phyloP scores from a whole-genome alignment of 225 moss, liverwort and hornwort species.

The Pseudisothecium myosuroides region DNA sequence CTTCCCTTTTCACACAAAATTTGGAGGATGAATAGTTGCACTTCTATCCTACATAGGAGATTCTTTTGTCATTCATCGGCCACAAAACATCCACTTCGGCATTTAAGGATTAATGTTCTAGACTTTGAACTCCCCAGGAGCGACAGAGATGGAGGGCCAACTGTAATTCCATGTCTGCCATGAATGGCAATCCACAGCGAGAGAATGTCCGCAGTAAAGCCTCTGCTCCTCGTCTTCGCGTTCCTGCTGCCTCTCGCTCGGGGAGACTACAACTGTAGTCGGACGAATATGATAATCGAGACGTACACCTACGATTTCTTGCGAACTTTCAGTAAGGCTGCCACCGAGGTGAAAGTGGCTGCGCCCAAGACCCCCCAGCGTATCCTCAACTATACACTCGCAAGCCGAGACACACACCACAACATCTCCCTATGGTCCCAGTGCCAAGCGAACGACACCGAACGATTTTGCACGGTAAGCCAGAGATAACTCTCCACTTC shows the following conservation, averaged over 20 bases:
- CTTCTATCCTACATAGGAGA: too few species aligned
- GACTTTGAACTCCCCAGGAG: background rate
- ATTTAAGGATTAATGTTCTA: too few species aligned
- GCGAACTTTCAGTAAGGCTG: conserved; percentile 1
- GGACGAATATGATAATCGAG: background rate
- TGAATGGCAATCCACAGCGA: background rate
- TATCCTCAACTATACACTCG: background rate
- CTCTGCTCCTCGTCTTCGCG: background rate
- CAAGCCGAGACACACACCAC: conserved; percentile 1
- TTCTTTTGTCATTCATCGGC: too few species aligned
- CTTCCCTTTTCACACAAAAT: too few species aligned
- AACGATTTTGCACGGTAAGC: background rate
- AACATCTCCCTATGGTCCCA: background rate
- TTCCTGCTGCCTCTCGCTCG: background rate
- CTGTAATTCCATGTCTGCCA: background rate
- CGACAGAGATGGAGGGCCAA: background rate
- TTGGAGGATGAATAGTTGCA: too few species aligned
- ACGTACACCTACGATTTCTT: conserved; percentile 15
- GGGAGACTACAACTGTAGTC: conserved; percentile 6
- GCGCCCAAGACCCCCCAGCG: background rate
- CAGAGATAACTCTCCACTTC: background rate
- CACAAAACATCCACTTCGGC: too few species aligned
- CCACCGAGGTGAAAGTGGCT: background rate
- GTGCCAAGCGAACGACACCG: background rate
- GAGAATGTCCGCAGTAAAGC: background rate